phyloP scores from a whole-genome alignment of 257 asterid genomes.

The Solanum neorickii region DNA sequence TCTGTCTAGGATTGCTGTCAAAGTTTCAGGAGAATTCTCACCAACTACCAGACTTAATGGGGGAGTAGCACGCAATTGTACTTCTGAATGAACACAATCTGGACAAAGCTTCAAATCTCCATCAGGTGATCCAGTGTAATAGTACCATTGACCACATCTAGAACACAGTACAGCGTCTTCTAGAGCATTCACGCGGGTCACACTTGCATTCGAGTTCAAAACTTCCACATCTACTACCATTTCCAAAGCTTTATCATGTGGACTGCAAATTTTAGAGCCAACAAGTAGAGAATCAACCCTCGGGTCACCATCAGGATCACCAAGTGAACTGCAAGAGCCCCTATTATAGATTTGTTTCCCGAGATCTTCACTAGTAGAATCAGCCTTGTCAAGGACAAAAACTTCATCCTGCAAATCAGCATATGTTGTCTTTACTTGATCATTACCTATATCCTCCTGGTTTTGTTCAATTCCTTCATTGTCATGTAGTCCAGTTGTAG shows the following conservation, averaged over 20 bases:
- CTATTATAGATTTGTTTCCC: constrained; percentile 15
- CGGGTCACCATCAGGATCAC: constrained; percentile 12
- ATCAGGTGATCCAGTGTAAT: constrained; percentile 25
- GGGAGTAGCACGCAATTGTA: constrained; percentile 13
- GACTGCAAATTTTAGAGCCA: constrained; percentile 20
- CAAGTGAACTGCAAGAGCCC: constrained; percentile 16
- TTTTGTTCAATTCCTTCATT: constrained; percentile 56
- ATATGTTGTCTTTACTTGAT: constrained; percentile 21
- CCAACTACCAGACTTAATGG: constrained; percentile 3
- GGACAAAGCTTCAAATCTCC: constrained; percentile 45
- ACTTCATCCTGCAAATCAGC: constrained; percentile 43
- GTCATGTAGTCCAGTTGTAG: constrained; percentile 51
- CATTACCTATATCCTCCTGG: constrained; percentile 50
- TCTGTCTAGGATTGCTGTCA: constrained; percentile 17
- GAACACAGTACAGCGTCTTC: constrained; percentile 39
- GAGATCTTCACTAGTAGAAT: constrained; percentile 24
- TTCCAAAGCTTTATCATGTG: constrained; percentile 15
- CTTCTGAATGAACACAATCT: constrained; percentile 39
- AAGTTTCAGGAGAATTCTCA: constrained; percentile 18
- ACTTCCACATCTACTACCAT: constrained; percentile 18
- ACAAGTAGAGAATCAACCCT: constrained; percentile 12
- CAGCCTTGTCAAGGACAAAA: constrained; percentile 55
- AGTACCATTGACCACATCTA: constrained; percentile 36
- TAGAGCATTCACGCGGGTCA: constrained; percentile 15
- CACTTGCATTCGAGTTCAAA: constrained; percentile 12